A percentile compares a stretch with the other conserved stretches of the same genome.
Conservation (phyloP, 1,284 basidiomycete genomes). For the Exsudoporus floridanus region DNA sequence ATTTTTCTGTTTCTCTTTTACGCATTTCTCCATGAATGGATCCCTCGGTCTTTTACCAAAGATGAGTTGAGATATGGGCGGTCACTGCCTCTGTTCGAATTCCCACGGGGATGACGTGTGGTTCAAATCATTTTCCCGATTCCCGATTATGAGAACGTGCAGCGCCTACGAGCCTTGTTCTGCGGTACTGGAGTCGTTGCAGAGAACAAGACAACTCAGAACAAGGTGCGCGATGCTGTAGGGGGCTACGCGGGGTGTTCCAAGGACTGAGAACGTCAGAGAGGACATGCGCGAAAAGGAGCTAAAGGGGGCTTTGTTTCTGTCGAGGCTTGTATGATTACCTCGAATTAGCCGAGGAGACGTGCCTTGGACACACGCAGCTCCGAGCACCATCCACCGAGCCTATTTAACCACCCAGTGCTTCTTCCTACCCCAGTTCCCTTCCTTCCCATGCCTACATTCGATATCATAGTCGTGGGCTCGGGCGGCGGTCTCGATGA, state of each 20-base stretch:
- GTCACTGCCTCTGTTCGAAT: not conserved
- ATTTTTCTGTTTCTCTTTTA: not conserved
- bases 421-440: too few species aligned
- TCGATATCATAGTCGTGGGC: conserved; percentile 73
- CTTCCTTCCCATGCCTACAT: conserved; percentile 43
- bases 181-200: not conserved
- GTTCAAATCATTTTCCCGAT: conserved; percentile 9
- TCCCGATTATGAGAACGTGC: conserved; percentile 18
- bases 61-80: not conserved
- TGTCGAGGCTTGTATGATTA: not conserved
- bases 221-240: conserved; percentile 16
- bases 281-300: too few species aligned
- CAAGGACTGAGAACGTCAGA: not conserved
- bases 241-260: not conserved
- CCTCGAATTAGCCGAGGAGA: conserved; percentile 21
- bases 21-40: conserved; percentile 18
- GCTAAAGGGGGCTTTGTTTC: not conserved
- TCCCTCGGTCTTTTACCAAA: conserved; percentile 7
- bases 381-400: not conserved
- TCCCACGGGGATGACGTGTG: conserved; percentile 13
- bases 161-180: conserved; percentile 7
- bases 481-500: conserved; percentile 76
- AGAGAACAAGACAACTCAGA: not conserved
- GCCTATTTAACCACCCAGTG: not conserved
- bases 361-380: conserved; percentile 16